Conservation (phyloP, 805 yeast genomes). For the Metschnikowia noctiluminum region DNA sequence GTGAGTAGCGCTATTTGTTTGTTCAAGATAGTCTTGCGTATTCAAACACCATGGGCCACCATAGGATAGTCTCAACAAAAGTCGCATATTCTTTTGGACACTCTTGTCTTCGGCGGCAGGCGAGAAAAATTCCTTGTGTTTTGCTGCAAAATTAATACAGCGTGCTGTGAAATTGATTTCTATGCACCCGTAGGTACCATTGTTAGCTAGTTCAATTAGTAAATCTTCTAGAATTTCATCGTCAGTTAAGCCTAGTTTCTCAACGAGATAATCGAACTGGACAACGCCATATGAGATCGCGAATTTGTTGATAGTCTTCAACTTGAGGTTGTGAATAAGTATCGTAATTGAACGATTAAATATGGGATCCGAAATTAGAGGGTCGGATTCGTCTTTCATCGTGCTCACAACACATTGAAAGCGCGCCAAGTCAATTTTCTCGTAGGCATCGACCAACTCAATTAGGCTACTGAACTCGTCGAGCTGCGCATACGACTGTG, state of each 20-base stretch:
- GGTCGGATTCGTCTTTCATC: slow-evolving; percentile 22
- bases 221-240: slow-evolving; percentile 26
- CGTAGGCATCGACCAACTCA: slow-evolving; percentile 28
- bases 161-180: slow-evolving; percentile 30
- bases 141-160: slow-evolving; percentile 15
- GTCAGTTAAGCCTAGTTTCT: slow-evolving; percentile 19
- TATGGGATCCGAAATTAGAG: slow-evolving; percentile 28
- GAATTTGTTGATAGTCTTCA: slow-evolving; percentile 28
- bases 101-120: slow-evolving; percentile 20
- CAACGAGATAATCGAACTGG: slow-evolving; percentile 25
- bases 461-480: slow-evolving; percentile 23
- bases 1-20: no score
- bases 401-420: slow-evolving; percentile 16
- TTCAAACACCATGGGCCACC: slow-evolving; percentile 12
- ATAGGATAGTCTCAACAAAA: slow-evolving; percentile 9
- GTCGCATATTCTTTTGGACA: slow-evolving; percentile 22
- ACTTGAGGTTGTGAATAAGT: slow-evolving; percentile 29
- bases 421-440: slow-evolving; percentile 24
- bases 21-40: no score
- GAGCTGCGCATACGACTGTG: slow-evolving; percentile 46
- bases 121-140: slow-evolving; percentile 14
- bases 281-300: slow-evolving; percentile 30
- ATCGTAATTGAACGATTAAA: slow-evolving; percentile 25
- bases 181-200: slow-evolving; percentile 27
- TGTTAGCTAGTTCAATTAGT: slow-evolving; percentile 26